A percentile compares a stretch with the other conserved stretches of the same genome.
These are phyloP conservation scores for Colletotrichum magnum DNA, from an alignment of 2,329 filamentous ascomycete genomes.

Conservation along the genomic window DNA sequence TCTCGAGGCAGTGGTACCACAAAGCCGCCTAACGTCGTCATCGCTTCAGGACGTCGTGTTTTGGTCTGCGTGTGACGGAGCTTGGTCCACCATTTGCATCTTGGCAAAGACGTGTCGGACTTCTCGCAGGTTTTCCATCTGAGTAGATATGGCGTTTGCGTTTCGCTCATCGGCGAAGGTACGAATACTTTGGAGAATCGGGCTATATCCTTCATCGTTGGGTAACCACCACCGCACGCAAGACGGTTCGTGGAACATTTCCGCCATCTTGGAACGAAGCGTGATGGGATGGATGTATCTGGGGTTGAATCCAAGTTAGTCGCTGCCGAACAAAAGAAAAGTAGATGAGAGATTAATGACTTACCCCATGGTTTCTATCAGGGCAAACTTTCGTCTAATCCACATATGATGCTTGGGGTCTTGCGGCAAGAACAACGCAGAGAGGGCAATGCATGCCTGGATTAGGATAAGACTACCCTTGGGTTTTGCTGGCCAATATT, in stretches of 20 bases:
- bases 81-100: conserved; percentile 54
- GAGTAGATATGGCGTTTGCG: conserved; percentile 68
- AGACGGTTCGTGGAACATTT: conserved; percentile 79
- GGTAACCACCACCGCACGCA: conserved; percentile 92
- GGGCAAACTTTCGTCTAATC: conserved; percentile 83
- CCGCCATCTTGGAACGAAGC: conserved; percentile 81
- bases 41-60: not conserved
- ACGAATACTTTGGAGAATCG: conserved; percentile 82
- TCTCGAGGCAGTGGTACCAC: not conserved
- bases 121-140: conserved; percentile 78
- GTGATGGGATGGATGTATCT: conserved; percentile 88
- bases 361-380: conserved; percentile 85
- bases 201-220: conserved; percentile 81
- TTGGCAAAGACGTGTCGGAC: conserved; percentile 81
- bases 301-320: conserved; percentile 14
- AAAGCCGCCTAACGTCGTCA: not conserved
- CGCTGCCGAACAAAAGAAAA: not conserved
- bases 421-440: conserved; percentile 83
- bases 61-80: conserved; percentile 2
- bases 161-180: conserved; percentile 86
- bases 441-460: conserved; percentile 83
- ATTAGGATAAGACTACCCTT: conserved; percentile 79
- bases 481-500: conserved; percentile 78
- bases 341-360: conserved; percentile 48
- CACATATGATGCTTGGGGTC: conserved; percentile 82